Evolutionary conservation across 2,329 filamentous ascomycete genomes (phyloP), one percentile per base, ranked within the genome.

Genomic region (Penicillium sp.): DNA sequence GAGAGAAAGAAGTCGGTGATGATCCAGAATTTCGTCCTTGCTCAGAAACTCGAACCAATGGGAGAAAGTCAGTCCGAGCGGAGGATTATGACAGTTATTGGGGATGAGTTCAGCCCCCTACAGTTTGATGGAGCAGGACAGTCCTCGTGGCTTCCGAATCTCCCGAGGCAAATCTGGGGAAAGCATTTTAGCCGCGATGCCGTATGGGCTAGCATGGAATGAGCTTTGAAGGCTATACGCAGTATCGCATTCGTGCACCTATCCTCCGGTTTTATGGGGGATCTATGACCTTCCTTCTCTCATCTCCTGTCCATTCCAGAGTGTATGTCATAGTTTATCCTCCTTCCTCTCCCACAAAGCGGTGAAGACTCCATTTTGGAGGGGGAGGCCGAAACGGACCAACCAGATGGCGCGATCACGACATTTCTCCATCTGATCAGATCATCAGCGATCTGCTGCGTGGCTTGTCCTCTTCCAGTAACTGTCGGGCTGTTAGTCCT

Each of bases 371-470:
- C 26, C 25, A 10, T 35, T 13, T 42, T 40, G 13, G 7, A 22
- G 52, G 52, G 25, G 10, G 33, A 40, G 45, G 57, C 22, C 48
- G 19, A 19, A 52, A 68, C 68, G 57, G 71, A 66, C 73, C 62
- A 72, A 75, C 66, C 68, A 74, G 59, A 67, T 49, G 19, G 28
- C 49, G 68, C 73, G 73, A 78, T 78, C 73, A 76, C 76, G 76
- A 78, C 75, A 78, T 78, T 76, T 77, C 73, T 72, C 74, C 76
- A 76, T 76, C 73, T 65, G 70, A 78, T 78, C 73, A 75, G 72
- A 75, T 75, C 75, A 77, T 78, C 73, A 64, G 25, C 52, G 51
- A 53, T 40, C 51, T 53, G 51, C 51, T 53, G 43, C 43, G 43
- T 46, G 45, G 45, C 45, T 48, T 48, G 14, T 48, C 45, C 45